Percentiles rank a stretch among this genome's conserved stretches.
phyloP scores from a whole-genome alignment of 139 green algal genomes.

The Chlamydomonas sp. region DNA sequence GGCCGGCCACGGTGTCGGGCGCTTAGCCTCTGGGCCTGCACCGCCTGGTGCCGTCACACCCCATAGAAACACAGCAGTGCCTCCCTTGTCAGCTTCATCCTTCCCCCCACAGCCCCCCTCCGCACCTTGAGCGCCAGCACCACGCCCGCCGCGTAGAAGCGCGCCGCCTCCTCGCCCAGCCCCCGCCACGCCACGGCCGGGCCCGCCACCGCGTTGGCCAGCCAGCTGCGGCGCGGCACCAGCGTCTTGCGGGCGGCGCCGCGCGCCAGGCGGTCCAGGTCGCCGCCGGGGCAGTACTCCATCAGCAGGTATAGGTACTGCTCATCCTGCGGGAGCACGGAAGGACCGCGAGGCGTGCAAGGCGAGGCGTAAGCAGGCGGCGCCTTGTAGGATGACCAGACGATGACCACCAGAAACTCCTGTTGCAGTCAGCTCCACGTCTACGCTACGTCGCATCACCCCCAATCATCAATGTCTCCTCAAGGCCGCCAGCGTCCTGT shows the following conservation, averaged over 20 bases:
- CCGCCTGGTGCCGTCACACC: no score
- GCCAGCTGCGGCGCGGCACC: slow-evolving; percentile 24
- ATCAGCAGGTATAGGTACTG: slow-evolving; percentile 35
- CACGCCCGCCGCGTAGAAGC: slow-evolving; percentile 32
- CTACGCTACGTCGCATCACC: no score
- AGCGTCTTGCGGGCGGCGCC: slow-evolving; percentile 15
- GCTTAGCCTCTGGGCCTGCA: no score
- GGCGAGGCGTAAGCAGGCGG: no score
- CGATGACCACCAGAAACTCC: no score
- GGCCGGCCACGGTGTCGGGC: no score
- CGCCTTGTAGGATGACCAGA: no score
- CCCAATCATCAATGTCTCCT: no score
- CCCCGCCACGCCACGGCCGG: slow-evolving; percentile 14
- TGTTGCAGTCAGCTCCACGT: no score
- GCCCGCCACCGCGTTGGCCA: slow-evolving; percentile 24
- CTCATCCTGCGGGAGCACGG: not conserved
- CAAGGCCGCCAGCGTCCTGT: no score
- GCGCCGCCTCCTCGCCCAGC: slow-evolving; percentile 17
- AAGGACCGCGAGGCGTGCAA: not conserved
- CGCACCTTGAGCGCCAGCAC: slow-evolving; percentile 34
- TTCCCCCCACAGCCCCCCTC: not conserved
- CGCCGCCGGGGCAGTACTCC: slow-evolving; percentile 32
- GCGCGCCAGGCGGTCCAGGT: slow-evolving; percentile 29
- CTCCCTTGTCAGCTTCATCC: not conserved
- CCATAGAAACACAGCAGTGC: no score